A percentile compares a stretch with the other conserved stretches of the same genome.
phyloP scores from a whole-genome alignment of 306 rosid species.

The Corylus avellana region DNA sequence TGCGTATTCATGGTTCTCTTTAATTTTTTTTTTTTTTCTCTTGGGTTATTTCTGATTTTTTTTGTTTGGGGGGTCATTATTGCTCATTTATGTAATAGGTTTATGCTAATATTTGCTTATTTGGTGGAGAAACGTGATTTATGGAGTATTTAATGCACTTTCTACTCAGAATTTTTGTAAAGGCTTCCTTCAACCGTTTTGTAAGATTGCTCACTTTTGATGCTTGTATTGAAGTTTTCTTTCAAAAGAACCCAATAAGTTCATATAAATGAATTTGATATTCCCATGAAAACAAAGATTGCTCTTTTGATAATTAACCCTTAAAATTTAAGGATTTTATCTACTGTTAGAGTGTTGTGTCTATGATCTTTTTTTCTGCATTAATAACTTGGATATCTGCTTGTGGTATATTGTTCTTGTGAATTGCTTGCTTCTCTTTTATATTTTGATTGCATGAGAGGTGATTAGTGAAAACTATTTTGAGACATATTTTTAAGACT shows the following conservation, averaged over 20 bases:
- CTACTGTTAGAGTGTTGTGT: neutral
- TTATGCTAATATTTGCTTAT: neutral
- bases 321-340: neutral
- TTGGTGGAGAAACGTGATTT: neutral
- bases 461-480: neutral
- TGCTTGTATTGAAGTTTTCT: neutral
- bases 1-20: neutral
- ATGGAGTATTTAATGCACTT: neutral
- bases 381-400: neutral
- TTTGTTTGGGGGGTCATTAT: constrained; percentile 4
- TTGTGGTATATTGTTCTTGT: neutral
- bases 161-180: neutral
- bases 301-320: constrained; percentile 5
- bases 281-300: neutral
- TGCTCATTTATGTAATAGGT: neutral
- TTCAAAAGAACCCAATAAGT: neutral
- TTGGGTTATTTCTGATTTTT: constrained; percentile 7
- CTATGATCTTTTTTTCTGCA: neutral
- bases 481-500: neutral
- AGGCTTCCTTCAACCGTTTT: neutral
- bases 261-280: neutral
- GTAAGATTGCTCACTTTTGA: constrained; percentile 8
- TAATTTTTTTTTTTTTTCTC: neutral
- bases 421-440: neutral
- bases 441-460: constrained; percentile 19